phyloP scores from a whole-genome alignment of 176 grass and related monocot genomes.

The Zea mays region DNA sequence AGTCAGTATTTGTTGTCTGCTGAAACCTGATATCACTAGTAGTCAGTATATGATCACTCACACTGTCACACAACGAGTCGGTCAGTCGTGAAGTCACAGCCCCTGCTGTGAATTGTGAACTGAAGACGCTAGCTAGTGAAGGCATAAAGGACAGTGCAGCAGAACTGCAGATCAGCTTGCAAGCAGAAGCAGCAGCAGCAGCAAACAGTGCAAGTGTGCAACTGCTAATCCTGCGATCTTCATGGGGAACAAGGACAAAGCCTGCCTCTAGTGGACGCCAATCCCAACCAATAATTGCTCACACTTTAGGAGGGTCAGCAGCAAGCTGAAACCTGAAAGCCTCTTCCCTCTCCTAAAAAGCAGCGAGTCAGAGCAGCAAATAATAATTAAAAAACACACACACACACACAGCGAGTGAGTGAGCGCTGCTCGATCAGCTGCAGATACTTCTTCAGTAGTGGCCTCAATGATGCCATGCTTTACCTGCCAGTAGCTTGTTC shows the following conservation, averaged over 20 bases:
- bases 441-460: constrained; percentile 30
- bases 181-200: background rate
- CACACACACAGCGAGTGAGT: background rate
- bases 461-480: constrained; percentile 31
- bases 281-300: constrained; percentile 41
- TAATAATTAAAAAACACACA: background rate
- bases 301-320: constrained; percentile 36
- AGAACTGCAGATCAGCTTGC: background rate
- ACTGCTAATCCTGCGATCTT: constrained; percentile 34
- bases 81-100: too few species aligned
- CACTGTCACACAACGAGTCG: background rate
- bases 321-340: constrained; percentile 22
- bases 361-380: background rate
- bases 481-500: background rate
- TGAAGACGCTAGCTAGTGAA: background rate
- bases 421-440: background rate
- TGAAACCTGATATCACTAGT: background rate
- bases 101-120: background rate
- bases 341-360: background rate
- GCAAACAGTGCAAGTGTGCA: background rate
- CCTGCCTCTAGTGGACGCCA: constrained; percentile 8
- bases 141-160: background rate
- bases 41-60: background rate
- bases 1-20: background rate
- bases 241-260: constrained; percentile 45